Conservation (phyloP, 2,329 filamentous ascomycete species). For the Didymella sp. region DNA sequence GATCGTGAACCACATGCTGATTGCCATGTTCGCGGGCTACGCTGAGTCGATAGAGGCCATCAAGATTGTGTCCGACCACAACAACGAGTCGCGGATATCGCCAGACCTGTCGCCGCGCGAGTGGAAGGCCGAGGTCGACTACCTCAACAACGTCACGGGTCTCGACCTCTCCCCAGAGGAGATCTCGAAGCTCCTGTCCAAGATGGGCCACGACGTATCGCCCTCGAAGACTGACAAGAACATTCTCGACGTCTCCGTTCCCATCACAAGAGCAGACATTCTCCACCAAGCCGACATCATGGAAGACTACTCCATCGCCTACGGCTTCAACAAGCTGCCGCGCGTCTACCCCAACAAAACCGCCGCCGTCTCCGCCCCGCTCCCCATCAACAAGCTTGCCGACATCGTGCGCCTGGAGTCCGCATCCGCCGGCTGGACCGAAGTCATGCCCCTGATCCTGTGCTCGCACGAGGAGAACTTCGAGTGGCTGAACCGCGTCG, state of each 20-base stretch:
- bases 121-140: slow-evolving; percentile 84
- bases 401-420: slow-evolving; percentile 90
- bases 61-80: slow-evolving; percentile 90
- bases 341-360: slow-evolving; percentile 85
- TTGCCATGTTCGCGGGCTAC: slow-evolving; percentile 96
- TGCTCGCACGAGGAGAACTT: slow-evolving; percentile 99
- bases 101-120: slow-evolving; percentile 80
- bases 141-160: slow-evolving; percentile 92
- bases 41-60: slow-evolving; percentile 94
- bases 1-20: slow-evolving; percentile 93
- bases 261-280: slow-evolving; percentile 89
- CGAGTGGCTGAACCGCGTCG: slow-evolving; percentile 87
- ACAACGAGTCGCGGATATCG: slow-evolving; percentile 78
- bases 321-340: slow-evolving; percentile 96
- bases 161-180: slow-evolving; percentile 75
- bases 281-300: slow-evolving; percentile 98
- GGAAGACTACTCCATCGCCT: slow-evolving; percentile 96
- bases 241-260: slow-evolving; percentile 80
- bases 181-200: slow-evolving; percentile 80
- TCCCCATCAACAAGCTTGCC: slow-evolving; percentile 90
- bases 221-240: slow-evolving; percentile 73
- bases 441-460: slow-evolving; percentile 94
- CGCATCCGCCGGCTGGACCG: slow-evolving; percentile 93
- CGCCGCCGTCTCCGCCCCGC: slow-evolving; percentile 82
- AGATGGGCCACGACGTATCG: slow-evolving; percentile 86